A percentile compares a stretch with the other conserved stretches of the same genome.
Conservation (phyloP, 2,329 filamentous ascomycete species). For the Biscogniauxia marginata region DNA sequence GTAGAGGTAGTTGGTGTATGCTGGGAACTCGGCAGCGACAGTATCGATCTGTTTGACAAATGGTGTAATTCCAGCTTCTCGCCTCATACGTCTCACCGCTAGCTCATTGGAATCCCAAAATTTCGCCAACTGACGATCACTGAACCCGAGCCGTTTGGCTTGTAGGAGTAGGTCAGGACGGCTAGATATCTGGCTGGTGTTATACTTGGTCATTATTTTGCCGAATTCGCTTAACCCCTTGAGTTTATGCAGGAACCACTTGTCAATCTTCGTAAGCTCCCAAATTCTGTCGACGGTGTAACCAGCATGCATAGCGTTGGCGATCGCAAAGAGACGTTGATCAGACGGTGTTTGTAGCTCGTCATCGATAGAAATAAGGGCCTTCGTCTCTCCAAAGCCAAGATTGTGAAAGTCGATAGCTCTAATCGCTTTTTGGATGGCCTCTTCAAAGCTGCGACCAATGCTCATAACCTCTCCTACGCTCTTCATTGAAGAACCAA, state of each 20-base stretch:
- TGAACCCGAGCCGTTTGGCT: slow-evolving; percentile 93
- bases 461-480: slow-evolving; percentile 99
- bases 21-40: slow-evolving; percentile 93
- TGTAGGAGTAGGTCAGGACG: slow-evolving; percentile 68
- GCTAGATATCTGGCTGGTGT: slow-evolving; percentile 61
- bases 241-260: slow-evolving; percentile 93
- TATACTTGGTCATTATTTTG: slow-evolving; percentile 71
- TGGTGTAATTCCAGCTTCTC: slow-evolving; percentile 83
- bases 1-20: slow-evolving; percentile 93
- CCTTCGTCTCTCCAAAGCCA: slow-evolving; percentile 88
- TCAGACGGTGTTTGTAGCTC: slow-evolving; percentile 97
- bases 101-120: slow-evolving; percentile 96
- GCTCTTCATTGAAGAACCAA: slow-evolving; percentile 99
- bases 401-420: slow-evolving; percentile 94
- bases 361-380: slow-evolving; percentile 92
- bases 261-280: slow-evolving; percentile 98
- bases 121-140: slow-evolving; percentile 86
- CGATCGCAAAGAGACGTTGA: slow-evolving; percentile 94
- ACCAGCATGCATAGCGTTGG: slow-evolving; percentile 92
- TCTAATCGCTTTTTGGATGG: slow-evolving; percentile 96
- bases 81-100: slow-evolving; percentile 76
- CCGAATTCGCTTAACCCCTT: slow-evolving; percentile 89
- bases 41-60: slow-evolving; percentile 99
- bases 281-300: slow-evolving; percentile 97
- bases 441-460: slow-evolving; percentile 93